Conservation (phyloP, 495 filamentous ascomycete species). For the Lindgomyces ingoldianus region DNA sequence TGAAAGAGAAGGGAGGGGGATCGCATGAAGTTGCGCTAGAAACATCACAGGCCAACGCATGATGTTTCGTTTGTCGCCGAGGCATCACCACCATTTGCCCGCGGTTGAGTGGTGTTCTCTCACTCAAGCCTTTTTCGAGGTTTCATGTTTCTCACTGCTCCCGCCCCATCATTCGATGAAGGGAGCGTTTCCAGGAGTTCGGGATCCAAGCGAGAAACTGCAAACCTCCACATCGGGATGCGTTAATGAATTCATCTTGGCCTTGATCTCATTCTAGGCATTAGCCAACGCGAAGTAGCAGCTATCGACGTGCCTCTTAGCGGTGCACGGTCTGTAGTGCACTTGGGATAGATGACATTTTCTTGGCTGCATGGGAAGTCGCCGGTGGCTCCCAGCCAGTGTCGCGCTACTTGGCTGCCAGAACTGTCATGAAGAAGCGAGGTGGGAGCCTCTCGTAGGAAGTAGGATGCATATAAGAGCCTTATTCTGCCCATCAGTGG, state of each 20-base stretch:
- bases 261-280: not conserved
- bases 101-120: not conserved
- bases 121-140: slow-evolving; percentile 4
- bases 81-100: not conserved
- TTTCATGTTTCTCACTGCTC: slow-evolving; percentile 15
- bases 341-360: slow-evolving; percentile 17
- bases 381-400: slow-evolving; percentile 1
- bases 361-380: slow-evolving; percentile 6
- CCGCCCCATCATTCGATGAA: not conserved
- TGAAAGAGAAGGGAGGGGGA: too few relatives aligned
- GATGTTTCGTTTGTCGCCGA: slow-evolving; percentile 33
- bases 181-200: slow-evolving; percentile 6
- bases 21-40: not conserved
- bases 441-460: not conserved
- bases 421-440: not conserved
- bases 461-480: slow-evolving; percentile 22
- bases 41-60: slow-evolving; percentile 10
- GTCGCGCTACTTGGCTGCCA: slow-evolving; percentile 14
- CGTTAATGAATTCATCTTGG: slow-evolving; percentile 1
- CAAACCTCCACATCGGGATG: not conserved
- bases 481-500: slow-evolving; percentile 1
- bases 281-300: slow-evolving; percentile 17
- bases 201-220: not conserved
- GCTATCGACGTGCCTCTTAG: not conserved
- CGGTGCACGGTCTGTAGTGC: slow-evolving; percentile 3